A percentile compares a stretch with the other conserved stretches of the same genome.
Evolutionary conservation across 2,329 filamentous ascomycete species (phyloP).

Genomic region (Penicillium glabrum): DNA sequence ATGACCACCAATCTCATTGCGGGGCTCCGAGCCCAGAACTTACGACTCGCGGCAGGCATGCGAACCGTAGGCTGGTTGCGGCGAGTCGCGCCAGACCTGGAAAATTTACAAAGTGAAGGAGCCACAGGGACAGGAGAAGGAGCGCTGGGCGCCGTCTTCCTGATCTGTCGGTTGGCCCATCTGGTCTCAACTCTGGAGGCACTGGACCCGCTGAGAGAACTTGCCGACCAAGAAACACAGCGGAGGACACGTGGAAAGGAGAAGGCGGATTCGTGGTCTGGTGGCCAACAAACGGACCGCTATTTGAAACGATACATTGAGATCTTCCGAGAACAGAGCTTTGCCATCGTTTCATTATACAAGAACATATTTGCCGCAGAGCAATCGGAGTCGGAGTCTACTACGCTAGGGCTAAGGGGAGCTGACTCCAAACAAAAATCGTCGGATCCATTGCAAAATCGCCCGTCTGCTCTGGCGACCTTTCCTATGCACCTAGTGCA

Average conservation of each 20-base stretch:
- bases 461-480: slow-evolving; percentile 76
- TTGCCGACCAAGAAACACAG: slow-evolving; percentile 81
- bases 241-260: slow-evolving; percentile 38
- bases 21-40: slow-evolving; percentile 70
- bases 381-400: slow-evolving; percentile 35
- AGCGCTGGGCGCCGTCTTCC: slow-evolving; percentile 76
- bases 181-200: slow-evolving; percentile 78
- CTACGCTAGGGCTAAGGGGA: slow-evolving; percentile 26
- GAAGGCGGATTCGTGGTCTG: slow-evolving; percentile 34
- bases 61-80: slow-evolving; percentile 89
- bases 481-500: slow-evolving; percentile 83
- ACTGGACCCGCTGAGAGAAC: slow-evolving; percentile 77
- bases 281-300: slow-evolving; percentile 88
- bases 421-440: slow-evolving; percentile 1
- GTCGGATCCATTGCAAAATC: slow-evolving; percentile 44
- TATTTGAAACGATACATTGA: slow-evolving; percentile 96
- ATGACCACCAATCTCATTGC: slow-evolving; percentile 83
- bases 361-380: slow-evolving; percentile 78
- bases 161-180: slow-evolving; percentile 80
- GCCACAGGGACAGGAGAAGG: slow-evolving; percentile 55
- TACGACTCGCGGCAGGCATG: slow-evolving; percentile 88
- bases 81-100: slow-evolving; percentile 78
- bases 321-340: slow-evolving; percentile 96
- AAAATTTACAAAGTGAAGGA: slow-evolving; percentile 40
- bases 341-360: slow-evolving; percentile 92